These are phyloP conservation scores for Sphagnum tenellum DNA, from an alignment of 225 moss, liverwort and hornwort species.

Conservation along the genomic window DNA sequence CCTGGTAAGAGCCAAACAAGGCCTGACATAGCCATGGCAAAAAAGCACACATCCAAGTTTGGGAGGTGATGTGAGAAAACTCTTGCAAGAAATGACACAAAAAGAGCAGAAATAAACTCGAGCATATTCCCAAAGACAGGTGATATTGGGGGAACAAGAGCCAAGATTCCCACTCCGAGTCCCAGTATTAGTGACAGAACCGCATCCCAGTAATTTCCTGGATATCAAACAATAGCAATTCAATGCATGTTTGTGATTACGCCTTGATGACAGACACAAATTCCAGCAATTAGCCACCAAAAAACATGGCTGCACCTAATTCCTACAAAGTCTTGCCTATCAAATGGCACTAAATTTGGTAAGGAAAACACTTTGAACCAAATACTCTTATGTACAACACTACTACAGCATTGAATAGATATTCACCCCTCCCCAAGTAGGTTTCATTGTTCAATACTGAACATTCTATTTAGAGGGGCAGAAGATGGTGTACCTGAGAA, in stretches of 20 bases:
- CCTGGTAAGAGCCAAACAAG: conserved; percentile 71
- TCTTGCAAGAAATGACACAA: conserved; percentile 47
- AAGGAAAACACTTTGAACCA: too few relatives aligned
- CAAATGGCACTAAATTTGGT: too few relatives aligned
- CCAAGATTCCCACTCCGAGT: conserved; percentile 34
- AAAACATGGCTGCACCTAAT: too few relatives aligned
- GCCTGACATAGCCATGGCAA: conserved; percentile 55
- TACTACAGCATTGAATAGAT: too few relatives aligned
- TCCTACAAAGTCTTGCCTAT: too few relatives aligned
- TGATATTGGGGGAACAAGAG: conserved; percentile 11
- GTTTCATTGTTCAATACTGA: too few relatives aligned
- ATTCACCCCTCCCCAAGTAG: too few relatives aligned
- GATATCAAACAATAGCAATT: conserved; percentile 1
- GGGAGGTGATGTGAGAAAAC: conserved; percentile 32
- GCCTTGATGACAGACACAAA: neutral
- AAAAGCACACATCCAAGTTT: conserved; percentile 51
- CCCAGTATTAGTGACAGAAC: conserved; percentile 33
- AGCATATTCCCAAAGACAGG: conserved; percentile 35
- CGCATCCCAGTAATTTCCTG: conserved; percentile 53
- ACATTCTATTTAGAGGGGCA: too few relatives aligned
- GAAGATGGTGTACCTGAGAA: conserved; percentile 23
- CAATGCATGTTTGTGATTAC: neutral
- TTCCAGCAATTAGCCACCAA: neutral
- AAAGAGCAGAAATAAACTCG: conserved; percentile 38
- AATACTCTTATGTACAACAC: too few relatives aligned